phyloP scores from a whole-genome alignment of 1,284 basidiomycete genomes.

The Ganoderma boninense region DNA sequence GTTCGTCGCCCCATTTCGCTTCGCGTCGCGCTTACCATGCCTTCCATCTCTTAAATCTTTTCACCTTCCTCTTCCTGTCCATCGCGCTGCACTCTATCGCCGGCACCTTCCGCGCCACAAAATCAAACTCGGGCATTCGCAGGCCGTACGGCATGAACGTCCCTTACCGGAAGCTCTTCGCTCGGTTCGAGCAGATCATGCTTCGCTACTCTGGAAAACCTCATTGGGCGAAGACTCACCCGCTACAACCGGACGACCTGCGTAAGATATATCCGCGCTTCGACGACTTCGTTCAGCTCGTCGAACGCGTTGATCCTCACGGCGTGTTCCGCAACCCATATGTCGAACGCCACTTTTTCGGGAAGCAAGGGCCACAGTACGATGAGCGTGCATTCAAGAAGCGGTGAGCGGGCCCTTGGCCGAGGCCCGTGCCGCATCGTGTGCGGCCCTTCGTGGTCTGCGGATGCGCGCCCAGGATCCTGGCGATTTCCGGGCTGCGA shows the following conservation, averaged over 20 bases:
- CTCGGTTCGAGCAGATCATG: constrained; percentile 82
- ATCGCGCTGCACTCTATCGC: not conserved
- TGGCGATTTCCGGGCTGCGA: not conserved
- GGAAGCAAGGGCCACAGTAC: constrained; percentile 52
- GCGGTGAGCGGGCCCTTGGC: constrained; percentile 26
- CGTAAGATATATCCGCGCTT: constrained; percentile 84
- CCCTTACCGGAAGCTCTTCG: constrained; percentile 87
- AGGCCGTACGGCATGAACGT: constrained; percentile 92
- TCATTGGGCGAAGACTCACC: constrained; percentile 98
- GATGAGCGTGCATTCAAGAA: constrained; percentile 64
- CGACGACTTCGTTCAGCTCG: constrained; percentile 78
- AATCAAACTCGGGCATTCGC: constrained; percentile 7
- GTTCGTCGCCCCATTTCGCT: constrained; percentile 7
- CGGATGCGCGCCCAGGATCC: not conserved
- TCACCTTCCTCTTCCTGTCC: not conserved
- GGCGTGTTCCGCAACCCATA: constrained; percentile 87
- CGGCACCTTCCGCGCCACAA: not conserved
- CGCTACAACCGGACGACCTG: constrained; percentile 73
- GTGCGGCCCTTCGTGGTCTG: not conserved
- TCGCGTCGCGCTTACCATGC: not conserved
- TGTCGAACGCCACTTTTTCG: constrained; percentile 78
- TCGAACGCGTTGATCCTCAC: constrained; percentile 81
- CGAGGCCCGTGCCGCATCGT: not conserved
- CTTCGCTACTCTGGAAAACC: constrained; percentile 83
- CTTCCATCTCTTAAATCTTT: constrained; percentile 3